phyloP scores from a whole-genome alignment of 225 moss, liverwort and hornwort genomes.

The Marchantia polymorpha region DNA sequence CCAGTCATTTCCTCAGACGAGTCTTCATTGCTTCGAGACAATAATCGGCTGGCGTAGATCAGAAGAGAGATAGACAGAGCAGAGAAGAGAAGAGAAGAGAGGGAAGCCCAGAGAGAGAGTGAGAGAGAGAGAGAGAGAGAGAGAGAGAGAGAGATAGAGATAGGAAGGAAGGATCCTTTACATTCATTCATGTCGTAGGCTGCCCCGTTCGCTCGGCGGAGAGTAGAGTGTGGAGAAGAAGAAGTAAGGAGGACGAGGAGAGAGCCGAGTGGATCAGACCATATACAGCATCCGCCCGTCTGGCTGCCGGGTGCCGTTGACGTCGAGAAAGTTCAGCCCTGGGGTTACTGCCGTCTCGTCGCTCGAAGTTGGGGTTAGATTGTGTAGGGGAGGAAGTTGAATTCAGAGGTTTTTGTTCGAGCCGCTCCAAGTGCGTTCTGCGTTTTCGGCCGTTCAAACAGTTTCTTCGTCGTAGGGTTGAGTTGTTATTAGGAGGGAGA shows the following conservation, averaged over 20 bases:
- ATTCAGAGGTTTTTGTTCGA: background rate
- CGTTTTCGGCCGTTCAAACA: constrained; percentile 3
- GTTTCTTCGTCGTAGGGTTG: background rate
- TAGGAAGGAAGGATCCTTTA: background rate
- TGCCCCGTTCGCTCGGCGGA: background rate
- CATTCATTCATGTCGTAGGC: background rate
- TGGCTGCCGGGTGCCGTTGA: background rate
- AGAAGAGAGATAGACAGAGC: background rate
- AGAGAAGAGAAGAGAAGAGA: background rate
- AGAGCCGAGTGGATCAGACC: background rate
- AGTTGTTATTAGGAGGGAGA: background rate
- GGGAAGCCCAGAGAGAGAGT: too few relatives aligned
- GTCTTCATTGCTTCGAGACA: background rate
- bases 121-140: background rate
- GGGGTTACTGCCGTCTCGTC: background rate
- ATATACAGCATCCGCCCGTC: background rate
- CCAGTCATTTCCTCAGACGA: background rate
- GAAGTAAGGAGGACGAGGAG: background rate
- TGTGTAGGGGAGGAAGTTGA: background rate
- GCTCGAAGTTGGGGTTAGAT: background rate
- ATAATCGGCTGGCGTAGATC: constrained; percentile 3
- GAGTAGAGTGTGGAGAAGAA: background rate
- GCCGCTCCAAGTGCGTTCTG: constrained; percentile 6
- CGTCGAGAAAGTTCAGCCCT: constrained; percentile 8
- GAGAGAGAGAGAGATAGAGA: background rate